Percentiles rank a stretch among this genome's conserved stretches.
Conservation (phyloP, 345 rosid species). For the Populus euphratica region DNA sequence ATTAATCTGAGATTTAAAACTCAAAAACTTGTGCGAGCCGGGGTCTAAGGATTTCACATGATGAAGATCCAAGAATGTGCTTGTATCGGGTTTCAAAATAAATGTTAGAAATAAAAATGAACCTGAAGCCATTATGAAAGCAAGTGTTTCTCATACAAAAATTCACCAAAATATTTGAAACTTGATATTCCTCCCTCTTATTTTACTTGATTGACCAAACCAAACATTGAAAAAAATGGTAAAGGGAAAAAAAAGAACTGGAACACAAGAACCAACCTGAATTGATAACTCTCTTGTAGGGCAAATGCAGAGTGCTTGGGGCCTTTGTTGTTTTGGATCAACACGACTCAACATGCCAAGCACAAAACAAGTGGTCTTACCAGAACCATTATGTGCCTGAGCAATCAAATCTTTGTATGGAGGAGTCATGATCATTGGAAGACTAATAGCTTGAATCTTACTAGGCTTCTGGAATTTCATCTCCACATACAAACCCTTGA, state of each 20-base stretch:
- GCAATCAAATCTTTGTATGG: slow-evolving; percentile 82
- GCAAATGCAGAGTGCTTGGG: slow-evolving; percentile 94
- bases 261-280: slow-evolving; percentile 46
- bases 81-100: too few species aligned
- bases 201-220: not conserved
- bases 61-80: too few species aligned
- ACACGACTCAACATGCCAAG: slow-evolving; percentile 94
- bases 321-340: slow-evolving; percentile 46
- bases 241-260: not conserved
- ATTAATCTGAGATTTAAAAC: too few species aligned
- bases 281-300: slow-evolving; percentile 91
- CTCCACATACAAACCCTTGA: slow-evolving; percentile 86
- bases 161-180: not conserved
- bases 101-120: too few species aligned
- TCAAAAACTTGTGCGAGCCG: too few species aligned
- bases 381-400: slow-evolving; percentile 96
- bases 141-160: too few species aligned
- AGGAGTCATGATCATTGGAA: slow-evolving; percentile 91
- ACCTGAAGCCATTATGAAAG: too few species aligned
- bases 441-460: slow-evolving; percentile 84
- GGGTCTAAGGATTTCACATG: too few species aligned
- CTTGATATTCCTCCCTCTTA: not conserved
- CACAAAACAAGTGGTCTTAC: slow-evolving; percentile 94
- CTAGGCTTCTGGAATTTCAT: slow-evolving; percentile 95
- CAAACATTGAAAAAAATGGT: not conserved